Percentiles rank a stretch among this genome's conserved stretches.
These are phyloP conservation scores for Fusarium sp. DNA, from an alignment of 2,329 filamentous ascomycete species.

Conservation along the genomic window DNA sequence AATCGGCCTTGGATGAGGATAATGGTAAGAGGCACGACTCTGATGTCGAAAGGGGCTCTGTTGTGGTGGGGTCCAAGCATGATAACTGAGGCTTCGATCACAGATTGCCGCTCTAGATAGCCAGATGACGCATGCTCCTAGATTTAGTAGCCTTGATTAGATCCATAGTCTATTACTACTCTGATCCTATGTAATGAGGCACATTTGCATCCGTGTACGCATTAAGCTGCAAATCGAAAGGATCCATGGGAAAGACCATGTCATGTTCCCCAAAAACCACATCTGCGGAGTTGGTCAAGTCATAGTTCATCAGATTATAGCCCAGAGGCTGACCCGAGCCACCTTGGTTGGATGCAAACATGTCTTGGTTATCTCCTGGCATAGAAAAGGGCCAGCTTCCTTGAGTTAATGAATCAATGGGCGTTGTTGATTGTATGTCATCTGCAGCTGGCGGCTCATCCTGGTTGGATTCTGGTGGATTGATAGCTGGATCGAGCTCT, in stretches of 20 bases:
- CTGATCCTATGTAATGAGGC: background rate
- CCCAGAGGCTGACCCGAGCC: background rate
- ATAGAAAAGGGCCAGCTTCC: constrained; percentile 22
- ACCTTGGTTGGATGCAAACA: background rate
- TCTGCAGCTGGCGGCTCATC: background rate
- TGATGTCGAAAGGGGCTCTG: background rate
- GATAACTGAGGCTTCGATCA: background rate
- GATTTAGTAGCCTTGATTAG: background rate
- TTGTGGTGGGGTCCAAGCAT: background rate
- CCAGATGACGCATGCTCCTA: background rate
- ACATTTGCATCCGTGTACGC: constrained; percentile 24
- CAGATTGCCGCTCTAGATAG: background rate
- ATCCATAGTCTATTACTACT: background rate
- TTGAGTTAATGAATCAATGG: background rate
- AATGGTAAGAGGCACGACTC: background rate
- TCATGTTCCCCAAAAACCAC: constrained; percentile 23
- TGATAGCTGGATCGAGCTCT: constrained; percentile 10
- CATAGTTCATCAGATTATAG: constrained; percentile 9
- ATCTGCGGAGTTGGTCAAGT: constrained; percentile 5
- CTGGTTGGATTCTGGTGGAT: background rate
- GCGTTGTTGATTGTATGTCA: rapidly evolving
- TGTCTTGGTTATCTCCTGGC: background rate
- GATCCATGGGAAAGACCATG: constrained; percentile 20
- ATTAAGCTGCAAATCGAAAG: constrained; percentile 32
- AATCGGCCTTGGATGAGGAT: background rate